Conservation (phyloP, 1,284 basidiomycete species). For the Boletus sp. region DNA sequence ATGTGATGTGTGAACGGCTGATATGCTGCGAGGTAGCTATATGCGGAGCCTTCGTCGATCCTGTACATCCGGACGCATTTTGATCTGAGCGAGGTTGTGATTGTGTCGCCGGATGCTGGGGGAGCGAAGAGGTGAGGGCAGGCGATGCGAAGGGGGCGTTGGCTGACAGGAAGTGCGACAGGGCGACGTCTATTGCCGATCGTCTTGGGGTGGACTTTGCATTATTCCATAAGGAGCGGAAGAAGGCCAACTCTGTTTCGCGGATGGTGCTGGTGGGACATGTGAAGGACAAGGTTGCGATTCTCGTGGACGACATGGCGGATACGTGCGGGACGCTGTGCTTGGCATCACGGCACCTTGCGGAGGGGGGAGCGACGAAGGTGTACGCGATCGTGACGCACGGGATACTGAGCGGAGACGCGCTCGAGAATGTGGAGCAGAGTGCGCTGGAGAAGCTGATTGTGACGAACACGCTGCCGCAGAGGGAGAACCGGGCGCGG, state of each 20-base stretch:
- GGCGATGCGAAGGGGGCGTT: neutral
- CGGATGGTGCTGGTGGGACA: slow-evolving; percentile 98
- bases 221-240: slow-evolving; percentile 99
- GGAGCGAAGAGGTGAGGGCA: slow-evolving; percentile 87
- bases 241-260: slow-evolving; percentile 98
- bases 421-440: slow-evolving; percentile 67
- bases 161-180: slow-evolving; percentile 34
- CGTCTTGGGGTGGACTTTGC: slow-evolving; percentile 97
- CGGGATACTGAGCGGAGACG: slow-evolving; percentile 91
- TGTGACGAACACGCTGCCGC: slow-evolving; percentile 98
- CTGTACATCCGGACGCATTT: slow-evolving; percentile 94
- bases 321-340: slow-evolving; percentile 98
- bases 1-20: slow-evolving; percentile 21
- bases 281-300: slow-evolving; percentile 90
- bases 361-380: slow-evolving; percentile 85
- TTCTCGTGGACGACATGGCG: slow-evolving; percentile 99
- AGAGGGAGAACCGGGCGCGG: slow-evolving; percentile 68
- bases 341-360: slow-evolving; percentile 84
- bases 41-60: slow-evolving; percentile 95
- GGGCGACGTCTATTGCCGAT: slow-evolving; percentile 97
- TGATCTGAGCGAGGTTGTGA: slow-evolving; percentile 84
- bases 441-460: slow-evolving; percentile 92
- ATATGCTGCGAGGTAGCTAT: slow-evolving; percentile 59
- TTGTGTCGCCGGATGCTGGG: slow-evolving; percentile 98
- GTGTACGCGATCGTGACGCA: slow-evolving; percentile 96